These are phyloP conservation scores for Seminavis robusta DNA, from an alignment of 108 stramenopile genomes.

Conservation along the genomic window DNA sequence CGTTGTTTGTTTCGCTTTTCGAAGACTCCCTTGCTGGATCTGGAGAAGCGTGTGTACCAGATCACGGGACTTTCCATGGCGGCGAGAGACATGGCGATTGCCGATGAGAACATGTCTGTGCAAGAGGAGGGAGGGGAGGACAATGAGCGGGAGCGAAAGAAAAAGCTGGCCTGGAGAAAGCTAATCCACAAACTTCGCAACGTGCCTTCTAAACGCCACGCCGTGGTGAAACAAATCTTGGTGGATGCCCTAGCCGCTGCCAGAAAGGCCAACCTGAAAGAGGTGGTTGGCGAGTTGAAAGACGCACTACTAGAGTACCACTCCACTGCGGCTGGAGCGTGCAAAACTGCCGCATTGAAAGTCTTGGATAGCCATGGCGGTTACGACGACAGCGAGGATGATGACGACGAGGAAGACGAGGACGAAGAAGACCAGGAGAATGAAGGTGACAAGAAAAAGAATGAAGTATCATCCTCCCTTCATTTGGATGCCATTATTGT, in stretches of 20 bases:
- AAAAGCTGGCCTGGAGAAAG: slow-evolving; percentile 65
- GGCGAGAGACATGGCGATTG: slow-evolving; percentile 57
- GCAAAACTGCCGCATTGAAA: slow-evolving; percentile 55
- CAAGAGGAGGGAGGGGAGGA: slow-evolving; percentile 40
- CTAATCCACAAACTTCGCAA: slow-evolving; percentile 50
- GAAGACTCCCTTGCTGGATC: slow-evolving; percentile 35
- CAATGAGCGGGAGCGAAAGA: slow-evolving; percentile 34
- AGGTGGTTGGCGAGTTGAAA: slow-evolving; percentile 63
- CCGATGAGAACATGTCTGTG: slow-evolving; percentile 62
- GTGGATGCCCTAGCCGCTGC: slow-evolving; percentile 76
- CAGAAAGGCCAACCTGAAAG: slow-evolving; percentile 64
- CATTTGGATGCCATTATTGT: slow-evolving; percentile 66
- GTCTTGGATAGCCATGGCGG: slow-evolving; percentile 68
- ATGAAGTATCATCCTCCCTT: slow-evolving; percentile 52
- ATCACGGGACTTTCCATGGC: slow-evolving; percentile 62
- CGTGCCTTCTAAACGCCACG: slow-evolving; percentile 40
- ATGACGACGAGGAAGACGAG: slow-evolving; percentile 54
- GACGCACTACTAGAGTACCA: slow-evolving; percentile 59
- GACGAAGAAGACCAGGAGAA: slow-evolving; percentile 33
- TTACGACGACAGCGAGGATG: slow-evolving; percentile 53
- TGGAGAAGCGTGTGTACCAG: slow-evolving; percentile 47
- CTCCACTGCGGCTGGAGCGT: slow-evolving; percentile 57
- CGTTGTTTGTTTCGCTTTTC: slow-evolving; percentile 11
- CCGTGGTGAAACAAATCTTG: slow-evolving; percentile 53
- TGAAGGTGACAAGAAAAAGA: slow-evolving; percentile 18